These are phyloP conservation scores for Allomyces arbusculus DNA, from an alignment of 192 early-diverging fungal species.

Conservation along the genomic window DNA sequence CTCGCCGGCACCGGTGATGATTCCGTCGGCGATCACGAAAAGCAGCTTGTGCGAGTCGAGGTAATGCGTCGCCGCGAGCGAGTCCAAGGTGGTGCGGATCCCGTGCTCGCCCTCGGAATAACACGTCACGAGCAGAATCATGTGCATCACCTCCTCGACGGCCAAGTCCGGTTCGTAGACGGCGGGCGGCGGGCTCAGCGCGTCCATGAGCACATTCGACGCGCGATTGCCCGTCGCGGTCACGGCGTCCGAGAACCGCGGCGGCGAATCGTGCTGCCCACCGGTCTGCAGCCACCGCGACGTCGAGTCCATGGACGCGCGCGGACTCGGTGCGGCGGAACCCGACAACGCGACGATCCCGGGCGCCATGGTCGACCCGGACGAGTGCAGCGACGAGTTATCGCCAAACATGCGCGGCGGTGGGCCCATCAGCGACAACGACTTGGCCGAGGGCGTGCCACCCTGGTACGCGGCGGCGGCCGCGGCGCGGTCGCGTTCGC, in stretches of 20 bases:
- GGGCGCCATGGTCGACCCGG: too few relatives aligned
- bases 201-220: not conserved
- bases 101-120: slow-evolving; percentile 58
- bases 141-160: slow-evolving; percentile 19
- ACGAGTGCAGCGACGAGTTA: too few relatives aligned
- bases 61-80: slow-evolving; percentile 50
- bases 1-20: slow-evolving; percentile 55
- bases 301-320: too few relatives aligned
- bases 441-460: not conserved
- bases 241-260: not conserved
- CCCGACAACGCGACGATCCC: too few relatives aligned
- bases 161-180: not conserved
- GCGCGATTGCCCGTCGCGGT: not conserved
- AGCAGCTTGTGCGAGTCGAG: slow-evolving; percentile 54
- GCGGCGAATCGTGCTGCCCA: too few relatives aligned
- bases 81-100: slow-evolving; percentile 53
- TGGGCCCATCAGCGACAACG: not conserved
- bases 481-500: not conserved
- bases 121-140: slow-evolving; percentile 54
- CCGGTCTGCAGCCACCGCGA: too few relatives aligned
- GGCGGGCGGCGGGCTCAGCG: not conserved
- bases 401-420: not conserved
- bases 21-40: slow-evolving; percentile 60
- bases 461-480: too few relatives aligned
- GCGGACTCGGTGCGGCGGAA: too few relatives aligned